Base-by-base conservation (phyloP, 192 early-diverging fungal genomes). In the Podila minutissima region DNA sequence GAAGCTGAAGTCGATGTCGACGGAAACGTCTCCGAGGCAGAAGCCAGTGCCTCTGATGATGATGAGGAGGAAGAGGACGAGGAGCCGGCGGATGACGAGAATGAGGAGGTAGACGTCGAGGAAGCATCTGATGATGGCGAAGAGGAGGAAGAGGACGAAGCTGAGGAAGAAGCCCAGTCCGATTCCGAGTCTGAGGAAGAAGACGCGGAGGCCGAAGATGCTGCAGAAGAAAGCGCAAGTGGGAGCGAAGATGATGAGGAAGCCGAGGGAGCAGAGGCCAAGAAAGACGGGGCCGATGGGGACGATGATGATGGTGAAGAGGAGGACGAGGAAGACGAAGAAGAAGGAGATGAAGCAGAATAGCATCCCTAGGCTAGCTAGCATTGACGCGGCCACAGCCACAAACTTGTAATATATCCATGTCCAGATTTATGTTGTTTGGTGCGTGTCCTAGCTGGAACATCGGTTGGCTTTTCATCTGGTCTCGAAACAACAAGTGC, bases 121-220 rank as follows among this genome's bases (percentile, higher is more conserved):
- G 51, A 67, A 19, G 46, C 26, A 29, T 46, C 9, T 31, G 65
- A 53, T 10, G 65, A 67, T 53, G 49, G 7, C 41, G 46, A 66
- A 20, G 65, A 57, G 22, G 66, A 13, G 20, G 35, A 67, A 19
- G 66, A 22, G 3, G 22, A 67, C 10, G 53, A 33, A 26, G 53
- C 31, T 37, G 62, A 37, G 5, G 64, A 66, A 6, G 49, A 26
- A 49, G 64, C 20, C 28, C 41, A 66, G 38, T 20, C 24, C 2
- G 64, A 51, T 6, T 22, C 24, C n/a, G 64, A 28, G 48, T 38
- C 22, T 15, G 59, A 67, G 46, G 72, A 74, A 38, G 64, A 32
- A 33, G 72, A 53, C 3, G 72, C 15, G 4, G 61, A 26, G 19
- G 48, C 26, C 13, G 63, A 29, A 41, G 55, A 58, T 11, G 24